Percentiles rank a stretch among this genome's conserved stretches.
phyloP scores from a whole-genome alignment of 441 rosid species.

The Populus trichocarpa region DNA sequence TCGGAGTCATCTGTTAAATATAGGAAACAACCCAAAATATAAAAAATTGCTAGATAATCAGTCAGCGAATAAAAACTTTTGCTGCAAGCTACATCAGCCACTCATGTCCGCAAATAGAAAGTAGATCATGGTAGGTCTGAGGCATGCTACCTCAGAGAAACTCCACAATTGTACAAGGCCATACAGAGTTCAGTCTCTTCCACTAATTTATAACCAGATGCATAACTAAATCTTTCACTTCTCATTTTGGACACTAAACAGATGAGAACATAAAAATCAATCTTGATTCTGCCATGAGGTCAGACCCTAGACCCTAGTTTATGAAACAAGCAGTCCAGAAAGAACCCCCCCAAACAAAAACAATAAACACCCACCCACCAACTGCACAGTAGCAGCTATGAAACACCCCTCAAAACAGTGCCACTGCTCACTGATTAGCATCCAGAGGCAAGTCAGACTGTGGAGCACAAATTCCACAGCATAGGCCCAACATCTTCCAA shows the following conservation, averaged over 20 bases:
- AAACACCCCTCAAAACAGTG: background rate
- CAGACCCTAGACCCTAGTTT: background rate
- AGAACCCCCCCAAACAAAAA: too few relatives aligned
- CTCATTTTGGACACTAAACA: background rate
- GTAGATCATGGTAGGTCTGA: background rate
- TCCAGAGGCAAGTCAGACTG: background rate
- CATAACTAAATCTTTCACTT: background rate
- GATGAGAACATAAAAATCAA: background rate
- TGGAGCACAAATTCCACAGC: background rate
- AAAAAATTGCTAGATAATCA: background rate
- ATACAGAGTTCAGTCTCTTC: too few relatives aligned
- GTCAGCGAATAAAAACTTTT: background rate
- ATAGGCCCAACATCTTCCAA: background rate
- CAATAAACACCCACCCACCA: background rate
- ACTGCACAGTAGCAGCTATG: background rate
- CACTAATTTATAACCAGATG: background rate
- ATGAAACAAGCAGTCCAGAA: background rate
- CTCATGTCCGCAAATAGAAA: background rate
- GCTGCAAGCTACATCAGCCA: background rate
- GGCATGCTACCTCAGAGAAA: conserved; percentile 6
- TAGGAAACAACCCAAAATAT: background rate
- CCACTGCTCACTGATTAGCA: background rate
- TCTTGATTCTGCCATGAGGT: too few relatives aligned
- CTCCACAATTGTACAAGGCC: background rate
- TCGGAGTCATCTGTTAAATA: conserved; percentile 76